Evolutionary conservation across 139 green algal species (phyloP), one percentile per base, ranked within the genome.

Genomic region (Diplosphaera chodatii): DNA sequence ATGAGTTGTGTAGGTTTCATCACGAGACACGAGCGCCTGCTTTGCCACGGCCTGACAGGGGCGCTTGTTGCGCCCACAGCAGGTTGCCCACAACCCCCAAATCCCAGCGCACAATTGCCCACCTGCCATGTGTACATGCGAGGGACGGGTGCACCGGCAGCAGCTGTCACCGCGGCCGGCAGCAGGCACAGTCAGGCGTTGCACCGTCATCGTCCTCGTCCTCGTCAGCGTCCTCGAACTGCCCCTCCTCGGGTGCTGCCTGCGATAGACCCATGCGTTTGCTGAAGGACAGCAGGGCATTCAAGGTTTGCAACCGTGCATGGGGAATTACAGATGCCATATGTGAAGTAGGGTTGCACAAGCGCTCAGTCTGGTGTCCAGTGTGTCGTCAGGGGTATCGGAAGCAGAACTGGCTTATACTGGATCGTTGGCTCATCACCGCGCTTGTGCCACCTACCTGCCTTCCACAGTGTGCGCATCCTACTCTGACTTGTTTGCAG

Each of bases 381-480:
- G 68, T 63, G 41, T 73, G 29, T 59, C 74, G 73, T 74, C 74
- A 78, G 8, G 40, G 48, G 29, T 48, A 30, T 78, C 74, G 73
- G 74, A 66, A 78, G 74, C 74, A 78, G 74, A 78, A 78, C 74
- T 78, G 74, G 73, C 73, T 64, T 78, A 74, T 78, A 78, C 68
- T 74, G 68, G 74, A 71, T 65, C 59, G 30, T 30, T 59, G 40
- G 41, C 37, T 78, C 74, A 74, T 78, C 74, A 78, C 32, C 64
- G 74, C 74, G 33, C 30, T 40, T 25, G 8, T 3, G 10, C 37
- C 8, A 13, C 37, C 37, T 13, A 13, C 13, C 10, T 8, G 37
- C 37, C 37, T 48, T 13, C 8, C 37, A 48, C 8, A 48, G 10
- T 21, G 37, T n/a, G n/a, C n/a, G n/a, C n/a, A n/a, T n/a, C n/a